These are phyloP conservation scores for Puccinia sorghi DNA, from an alignment of 1,284 basidiomycete genomes.

Conservation along the genomic window DNA sequence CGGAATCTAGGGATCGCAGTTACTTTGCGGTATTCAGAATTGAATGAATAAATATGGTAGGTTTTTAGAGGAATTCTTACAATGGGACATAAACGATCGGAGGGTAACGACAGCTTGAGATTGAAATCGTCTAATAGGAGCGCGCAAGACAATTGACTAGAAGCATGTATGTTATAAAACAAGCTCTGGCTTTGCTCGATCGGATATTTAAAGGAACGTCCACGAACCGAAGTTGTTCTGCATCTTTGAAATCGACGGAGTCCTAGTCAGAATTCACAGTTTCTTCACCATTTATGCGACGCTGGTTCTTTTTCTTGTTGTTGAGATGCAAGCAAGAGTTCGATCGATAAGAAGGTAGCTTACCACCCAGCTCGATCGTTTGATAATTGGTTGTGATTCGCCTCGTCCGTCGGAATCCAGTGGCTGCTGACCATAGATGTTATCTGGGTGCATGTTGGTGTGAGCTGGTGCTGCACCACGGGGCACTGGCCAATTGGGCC, in stretches of 20 bases:
- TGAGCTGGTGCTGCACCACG: neutral
- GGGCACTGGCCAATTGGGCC: no score
- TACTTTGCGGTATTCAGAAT: neutral
- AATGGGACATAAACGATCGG: conserved; percentile 78
- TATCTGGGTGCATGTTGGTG: conserved; percentile 58
- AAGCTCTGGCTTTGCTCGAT: conserved; percentile 61
- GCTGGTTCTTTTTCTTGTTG: no score
- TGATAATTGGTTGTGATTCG: conserved; percentile 62
- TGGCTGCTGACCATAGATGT: conserved; percentile 60
- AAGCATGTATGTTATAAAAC: neutral
- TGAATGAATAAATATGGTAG: neutral
- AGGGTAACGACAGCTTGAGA: conserved; percentile 67
- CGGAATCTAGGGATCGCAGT: conserved; percentile 20
- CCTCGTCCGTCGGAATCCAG: conserved; percentile 71
- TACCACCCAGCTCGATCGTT: neutral
- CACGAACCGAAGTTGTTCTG: conserved; percentile 68
- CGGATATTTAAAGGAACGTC: neutral
- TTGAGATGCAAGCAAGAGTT: neutral
- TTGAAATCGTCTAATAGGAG: conserved; percentile 74
- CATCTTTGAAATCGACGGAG: conserved; percentile 72
- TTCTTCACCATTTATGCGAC: neutral
- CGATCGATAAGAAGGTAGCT: neutral
- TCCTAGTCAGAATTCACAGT: conserved; percentile 3
- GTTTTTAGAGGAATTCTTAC: conserved; percentile 61
- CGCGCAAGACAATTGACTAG: conserved; percentile 67